phyloP scores from a whole-genome alignment of 1,139 yeast genomes.

The Yamadazyma oceani region DNA sequence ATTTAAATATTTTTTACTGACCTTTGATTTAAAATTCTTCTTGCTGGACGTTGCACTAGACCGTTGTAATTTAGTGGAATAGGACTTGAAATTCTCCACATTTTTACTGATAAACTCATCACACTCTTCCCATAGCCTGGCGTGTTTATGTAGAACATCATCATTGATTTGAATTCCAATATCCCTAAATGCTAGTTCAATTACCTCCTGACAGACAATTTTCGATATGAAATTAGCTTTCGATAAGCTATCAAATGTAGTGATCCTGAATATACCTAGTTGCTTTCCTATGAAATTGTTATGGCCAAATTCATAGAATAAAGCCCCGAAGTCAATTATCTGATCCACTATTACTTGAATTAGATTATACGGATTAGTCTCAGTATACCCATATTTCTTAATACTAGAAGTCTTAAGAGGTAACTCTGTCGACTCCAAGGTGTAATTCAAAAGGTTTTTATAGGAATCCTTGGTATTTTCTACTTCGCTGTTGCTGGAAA shows the following conservation, averaged over 20 bases:
- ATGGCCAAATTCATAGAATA: constrained; percentile 52
- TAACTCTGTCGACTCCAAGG: constrained; percentile 29
- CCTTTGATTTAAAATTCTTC: constrained; percentile 42
- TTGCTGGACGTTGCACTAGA: constrained; percentile 34
- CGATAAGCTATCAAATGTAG: constrained; percentile 65
- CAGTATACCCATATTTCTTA: constrained; percentile 38
- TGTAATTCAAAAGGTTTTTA: constrained; percentile 14
- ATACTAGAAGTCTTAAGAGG: constrained; percentile 36
- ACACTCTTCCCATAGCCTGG: constrained; percentile 62
- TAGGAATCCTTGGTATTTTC: constrained; percentile 8
- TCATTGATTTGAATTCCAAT: constrained; percentile 38
- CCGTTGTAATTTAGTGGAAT: constrained; percentile 30
- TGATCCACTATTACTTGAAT: constrained; percentile 43
- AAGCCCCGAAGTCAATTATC: constrained; percentile 62
- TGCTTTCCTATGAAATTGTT: constrained; percentile 61
- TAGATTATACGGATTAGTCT: constrained; percentile 39
- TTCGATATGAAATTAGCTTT: constrained; percentile 62
- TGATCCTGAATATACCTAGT: constrained; percentile 64
- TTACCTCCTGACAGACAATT: constrained; percentile 59
- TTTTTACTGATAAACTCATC: constrained; percentile 49
- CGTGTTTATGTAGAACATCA: constrained; percentile 52
- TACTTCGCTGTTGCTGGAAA: constrained; percentile 1
- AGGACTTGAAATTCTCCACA: constrained; percentile 38
- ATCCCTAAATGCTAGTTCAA: constrained; percentile 58
- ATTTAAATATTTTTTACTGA: constrained; percentile 47